Evolutionary conservation across 1,284 basidiomycete species (phyloP).

Genomic region (Stygiomarasmius scandens): DNA sequence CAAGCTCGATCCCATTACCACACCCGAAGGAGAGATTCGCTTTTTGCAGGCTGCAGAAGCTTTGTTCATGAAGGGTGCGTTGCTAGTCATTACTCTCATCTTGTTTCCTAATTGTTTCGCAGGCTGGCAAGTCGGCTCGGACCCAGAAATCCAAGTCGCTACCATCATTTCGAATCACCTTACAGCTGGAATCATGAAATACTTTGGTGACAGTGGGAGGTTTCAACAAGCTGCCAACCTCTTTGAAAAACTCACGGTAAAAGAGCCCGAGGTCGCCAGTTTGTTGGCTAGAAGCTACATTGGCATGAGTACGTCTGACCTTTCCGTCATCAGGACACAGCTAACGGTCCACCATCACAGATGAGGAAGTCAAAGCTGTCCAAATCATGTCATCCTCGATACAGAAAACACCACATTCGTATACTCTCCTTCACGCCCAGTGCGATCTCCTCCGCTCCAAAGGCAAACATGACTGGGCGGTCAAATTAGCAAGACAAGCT

Average conservation of each 20-base stretch:
- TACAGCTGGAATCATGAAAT: constrained; percentile 93
- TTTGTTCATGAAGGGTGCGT: constrained; percentile 85
- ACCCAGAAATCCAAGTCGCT: constrained; percentile 98
- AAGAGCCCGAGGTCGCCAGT: constrained; percentile 90
- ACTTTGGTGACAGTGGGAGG: constrained; percentile 92
- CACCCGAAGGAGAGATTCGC: constrained; percentile 84
- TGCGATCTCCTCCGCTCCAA: constrained; percentile 92
- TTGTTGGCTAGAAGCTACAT: constrained; percentile 90
- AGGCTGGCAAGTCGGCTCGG: constrained; percentile 99
- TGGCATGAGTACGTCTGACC: constrained; percentile 85
- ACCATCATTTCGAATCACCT: constrained; percentile 98
- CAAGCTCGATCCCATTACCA: constrained; percentile 93
- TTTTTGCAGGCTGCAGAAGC: constrained; percentile 93
- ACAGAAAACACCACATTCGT: constrained; percentile 86
- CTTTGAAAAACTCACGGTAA: constrained; percentile 87
- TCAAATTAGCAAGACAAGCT: constrained; percentile 90
- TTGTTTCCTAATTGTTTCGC: background rate
- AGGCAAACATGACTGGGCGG: constrained; percentile 85
- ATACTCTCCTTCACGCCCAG: constrained; percentile 92
- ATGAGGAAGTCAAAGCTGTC: constrained; percentile 97
- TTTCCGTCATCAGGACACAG: background rate
- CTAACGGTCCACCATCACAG: constrained; percentile 41
- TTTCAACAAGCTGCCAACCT: constrained; percentile 91
- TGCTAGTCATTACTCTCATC: background rate
- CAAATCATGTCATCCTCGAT: constrained; percentile 91